These are phyloP conservation scores for Podila epicladia DNA, from an alignment of 192 early-diverging fungal species.

Conservation along the genomic window DNA sequence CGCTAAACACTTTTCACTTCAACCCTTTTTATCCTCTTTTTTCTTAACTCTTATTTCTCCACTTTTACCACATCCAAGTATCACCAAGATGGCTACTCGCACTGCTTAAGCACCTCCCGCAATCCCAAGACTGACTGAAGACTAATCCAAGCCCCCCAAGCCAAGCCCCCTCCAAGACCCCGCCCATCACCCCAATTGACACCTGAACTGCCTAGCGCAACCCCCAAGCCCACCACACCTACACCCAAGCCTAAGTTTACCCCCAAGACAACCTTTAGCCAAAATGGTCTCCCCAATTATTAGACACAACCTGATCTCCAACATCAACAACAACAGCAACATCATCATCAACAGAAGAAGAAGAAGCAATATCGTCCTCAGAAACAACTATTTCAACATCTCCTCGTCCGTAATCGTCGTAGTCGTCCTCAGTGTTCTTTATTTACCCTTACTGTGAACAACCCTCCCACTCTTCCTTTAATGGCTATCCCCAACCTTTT, in stretches of 20 bases:
- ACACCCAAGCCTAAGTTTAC: background rate
- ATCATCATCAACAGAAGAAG: background rate
- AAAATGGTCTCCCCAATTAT: conserved; percentile 3
- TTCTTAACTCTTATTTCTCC: background rate
- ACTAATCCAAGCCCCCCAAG: background rate
- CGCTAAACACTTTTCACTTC: background rate
- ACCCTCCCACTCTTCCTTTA: background rate
- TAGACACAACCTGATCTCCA: conserved; percentile 5
- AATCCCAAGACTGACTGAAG: background rate
- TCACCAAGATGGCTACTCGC: conserved; percentile 23
- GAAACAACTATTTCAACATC: background rate
- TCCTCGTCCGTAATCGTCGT: background rate
- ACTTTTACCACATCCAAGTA: background rate
- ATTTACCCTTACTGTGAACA: conserved; percentile 2
- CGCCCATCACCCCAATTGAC: background rate
- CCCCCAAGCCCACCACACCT: conserved; percentile 2
- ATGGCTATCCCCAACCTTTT: conserved; percentile 25
- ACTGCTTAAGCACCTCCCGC: conserved; percentile 12
- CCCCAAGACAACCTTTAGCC: conserved; percentile 4
- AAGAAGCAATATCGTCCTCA: background rate
- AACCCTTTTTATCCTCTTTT: background rate
- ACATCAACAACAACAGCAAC: background rate
- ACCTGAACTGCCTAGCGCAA: background rate
- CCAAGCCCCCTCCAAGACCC: background rate
- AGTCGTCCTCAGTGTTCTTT: conserved; percentile 1